Base-by-base conservation (phyloP, 768 basidiomycete species). In the Phallus indusiatus region DNA sequence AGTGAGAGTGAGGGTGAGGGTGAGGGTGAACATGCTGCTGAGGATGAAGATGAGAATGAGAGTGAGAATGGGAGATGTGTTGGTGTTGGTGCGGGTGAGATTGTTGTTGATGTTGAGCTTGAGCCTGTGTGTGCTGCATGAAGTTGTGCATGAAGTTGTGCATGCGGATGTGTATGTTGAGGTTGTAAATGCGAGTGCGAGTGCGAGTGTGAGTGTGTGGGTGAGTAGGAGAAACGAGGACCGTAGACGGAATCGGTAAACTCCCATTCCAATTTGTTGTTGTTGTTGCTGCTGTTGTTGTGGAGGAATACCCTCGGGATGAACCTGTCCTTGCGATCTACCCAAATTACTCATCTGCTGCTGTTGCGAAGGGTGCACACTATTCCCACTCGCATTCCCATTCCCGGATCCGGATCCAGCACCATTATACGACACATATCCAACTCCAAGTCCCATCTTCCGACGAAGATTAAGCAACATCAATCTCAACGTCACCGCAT, bases 381-480 rank as follows among this genome's bases (percentile, higher is more conserved):
- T 36, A 34, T 37, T n/a, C n/a, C n/a, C 28, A 7, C 28, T 28
- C 7, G 28, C 28, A 2, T 7, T 28, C 7, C 4, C 28, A 7
- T 3, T 28, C 28, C 28, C 28, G n/a, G n/a, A n/a, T n/a, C n/a
- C n/a, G n/a, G n/a, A n/a, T n/a, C n/a, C n/a, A n/a, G n/a, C n/a
- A n/a, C 28, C 28, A 7, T 2, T 7, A 28, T 28, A 49, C 47
- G 54, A 24, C 62, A 56, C 49, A 54, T 54, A 28, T 57, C 42
- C 42, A 14, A 14, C 59, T 63, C 67, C 66, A 28, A 90, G 74
- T 5, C 90, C 90, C 47, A 94, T 80, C 73, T 93, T 95, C 60
- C 93, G 86, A 49, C 91, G 84, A 60, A 95, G 79, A 71, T 90
- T 92, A 53, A 91, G 87, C 54, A 96, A 80, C 93, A 95, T 94